Evolutionary conservation across 768 basidiomycete genomes (phyloP), one percentile per base, ranked within the genome.

Genomic region (Hysterangium stoloniferum): DNA sequence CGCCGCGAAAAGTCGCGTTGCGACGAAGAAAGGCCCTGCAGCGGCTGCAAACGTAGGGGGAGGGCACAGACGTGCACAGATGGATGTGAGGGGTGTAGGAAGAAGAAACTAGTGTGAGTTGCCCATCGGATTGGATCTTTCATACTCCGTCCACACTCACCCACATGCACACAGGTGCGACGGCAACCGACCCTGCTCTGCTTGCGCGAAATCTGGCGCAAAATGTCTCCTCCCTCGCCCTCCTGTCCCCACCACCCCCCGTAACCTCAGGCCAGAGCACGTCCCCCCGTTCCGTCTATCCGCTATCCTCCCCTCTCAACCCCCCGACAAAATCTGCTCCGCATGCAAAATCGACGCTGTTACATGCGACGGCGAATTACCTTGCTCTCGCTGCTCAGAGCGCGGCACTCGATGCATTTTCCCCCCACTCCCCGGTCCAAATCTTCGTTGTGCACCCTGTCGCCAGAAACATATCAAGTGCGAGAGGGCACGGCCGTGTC

Each of bases 1-100:
- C 47, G 79, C 58, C 76, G 75, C 54, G 79, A 81, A 59, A 81
- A 82, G 63, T 73, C 77, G 52, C 74, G 78, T 52, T 82, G 79
- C 62, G 76, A 80, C 60, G 74, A 76, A 22, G 62, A 65, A 54
- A 17, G 51, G 33, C 51, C 51, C 13, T 52, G 51, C 34, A 15
- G 25, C 59, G 73, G 73, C 19, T 83, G 82, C 56, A 58, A 66
- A 25, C 81, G 73, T 66, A 81, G 77, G 54, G 75, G 77, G 11
- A 73, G 62, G 27, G 62, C 70, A 41, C 71, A 77, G 54, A 73
- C 76, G 57, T 83, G 82, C 56, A 69, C 74, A 33, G 77, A 80
- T 55, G 81, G 81, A 1, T 83, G 81, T 56, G 77, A 79, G 57
- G 65, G 70, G 24, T 82, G 81, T 56, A 70, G 82, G 48, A 69